phyloP scores from a whole-genome alignment of 2,329 filamentous ascomycete species.

The Diaporthe eres region DNA sequence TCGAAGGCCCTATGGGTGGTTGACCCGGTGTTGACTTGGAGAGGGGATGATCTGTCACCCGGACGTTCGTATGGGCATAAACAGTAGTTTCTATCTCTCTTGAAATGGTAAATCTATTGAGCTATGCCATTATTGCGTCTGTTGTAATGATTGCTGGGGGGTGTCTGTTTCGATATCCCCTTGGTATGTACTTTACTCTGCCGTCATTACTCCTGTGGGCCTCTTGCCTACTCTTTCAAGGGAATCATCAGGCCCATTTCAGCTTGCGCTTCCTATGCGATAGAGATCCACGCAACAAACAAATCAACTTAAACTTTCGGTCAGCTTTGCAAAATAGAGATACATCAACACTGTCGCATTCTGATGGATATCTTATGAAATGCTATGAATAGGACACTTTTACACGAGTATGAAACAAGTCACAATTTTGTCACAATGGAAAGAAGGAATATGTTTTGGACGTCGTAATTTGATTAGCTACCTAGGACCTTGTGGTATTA shows the following conservation, averaged over 20 bases:
- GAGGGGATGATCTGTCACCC: too few species aligned
- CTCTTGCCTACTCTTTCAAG: neutral
- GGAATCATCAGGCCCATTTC: too few species aligned
- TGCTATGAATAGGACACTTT: too few species aligned
- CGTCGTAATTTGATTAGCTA: neutral
- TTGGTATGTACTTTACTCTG: neutral
- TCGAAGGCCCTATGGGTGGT: neutral
- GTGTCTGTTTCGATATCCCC: neutral
- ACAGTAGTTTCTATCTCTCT: neutral
- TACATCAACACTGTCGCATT: too few species aligned
- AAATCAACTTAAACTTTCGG: neutral
- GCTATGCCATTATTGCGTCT: neutral
- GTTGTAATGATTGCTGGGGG: neutral
- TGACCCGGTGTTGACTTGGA: neutral
- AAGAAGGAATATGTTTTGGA: neutral
- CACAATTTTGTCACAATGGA: neutral
- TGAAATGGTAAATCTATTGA: neutral
- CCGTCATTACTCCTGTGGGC: neutral
- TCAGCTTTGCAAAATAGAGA: neutral
- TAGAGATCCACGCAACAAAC: neutral
- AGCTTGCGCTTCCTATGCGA: too few species aligned
- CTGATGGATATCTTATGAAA: too few species aligned
- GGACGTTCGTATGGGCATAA: neutral
- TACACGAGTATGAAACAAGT: neutral
- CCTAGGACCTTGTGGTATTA: neutral